Percentiles rank a stretch among this genome's conserved stretches.
These are phyloP conservation scores for Chlamydomonas sp. DNA, from an alignment of 139 green algal genomes.

Conservation along the genomic window DNA sequence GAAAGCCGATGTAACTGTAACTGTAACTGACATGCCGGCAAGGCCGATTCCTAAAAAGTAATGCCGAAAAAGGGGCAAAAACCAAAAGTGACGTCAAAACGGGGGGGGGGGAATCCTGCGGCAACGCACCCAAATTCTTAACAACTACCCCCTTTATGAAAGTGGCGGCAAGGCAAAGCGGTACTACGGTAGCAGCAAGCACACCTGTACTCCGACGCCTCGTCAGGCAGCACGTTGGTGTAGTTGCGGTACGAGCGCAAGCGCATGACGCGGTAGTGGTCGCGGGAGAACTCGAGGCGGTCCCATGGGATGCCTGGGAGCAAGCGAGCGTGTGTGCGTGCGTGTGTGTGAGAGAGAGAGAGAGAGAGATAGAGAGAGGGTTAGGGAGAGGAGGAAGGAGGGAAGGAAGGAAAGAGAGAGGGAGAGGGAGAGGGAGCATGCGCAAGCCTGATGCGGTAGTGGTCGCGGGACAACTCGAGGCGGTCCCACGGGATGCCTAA, in stretches of 20 bases:
- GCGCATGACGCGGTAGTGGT: slow-evolving; percentile 54
- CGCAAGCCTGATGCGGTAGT: background rate
- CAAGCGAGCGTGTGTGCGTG: background rate
- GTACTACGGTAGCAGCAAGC: slow-evolving; percentile 7
- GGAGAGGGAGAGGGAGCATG: no score
- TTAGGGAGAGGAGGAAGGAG: background rate
- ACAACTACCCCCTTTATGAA: no score
- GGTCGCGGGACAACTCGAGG: background rate
- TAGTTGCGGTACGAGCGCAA: slow-evolving; percentile 79
- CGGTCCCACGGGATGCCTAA: background rate
- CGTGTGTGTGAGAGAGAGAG: background rate
- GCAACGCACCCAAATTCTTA: no score
- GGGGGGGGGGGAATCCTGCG: no score
- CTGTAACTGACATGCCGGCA: no score
- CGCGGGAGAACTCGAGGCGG: slow-evolving; percentile 61
- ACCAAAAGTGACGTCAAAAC: no score
- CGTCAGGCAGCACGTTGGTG: slow-evolving; percentile 61
- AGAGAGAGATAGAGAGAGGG: background rate
- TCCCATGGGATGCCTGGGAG: slow-evolving; percentile 81
- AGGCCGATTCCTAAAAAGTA: no score
- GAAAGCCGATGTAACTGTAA: no score
- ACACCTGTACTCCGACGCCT: slow-evolving; percentile 14
- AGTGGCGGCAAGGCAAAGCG: no score
- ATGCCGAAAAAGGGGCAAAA: no score
- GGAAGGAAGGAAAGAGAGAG: background rate